Conservation (phyloP, 148 eudicot species). For the Beta vulgaris region DNA sequence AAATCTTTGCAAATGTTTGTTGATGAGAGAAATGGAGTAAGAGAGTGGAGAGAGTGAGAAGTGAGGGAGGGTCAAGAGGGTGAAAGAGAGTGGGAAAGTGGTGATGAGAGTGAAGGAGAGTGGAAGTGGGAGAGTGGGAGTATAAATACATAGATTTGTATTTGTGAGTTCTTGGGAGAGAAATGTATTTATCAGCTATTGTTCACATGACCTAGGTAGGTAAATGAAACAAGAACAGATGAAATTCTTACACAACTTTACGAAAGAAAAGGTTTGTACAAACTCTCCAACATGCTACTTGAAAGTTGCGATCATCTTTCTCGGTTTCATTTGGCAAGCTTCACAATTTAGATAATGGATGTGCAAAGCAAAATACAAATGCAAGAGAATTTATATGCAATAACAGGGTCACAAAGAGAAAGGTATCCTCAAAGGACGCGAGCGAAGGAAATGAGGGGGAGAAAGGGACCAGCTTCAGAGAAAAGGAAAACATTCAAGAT, state of each 20-base stretch:
- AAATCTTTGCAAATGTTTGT: too few species aligned
- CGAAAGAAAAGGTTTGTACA: not conserved
- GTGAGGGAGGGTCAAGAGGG: too few species aligned
- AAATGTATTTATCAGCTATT: too few species aligned
- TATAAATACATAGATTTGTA: too few species aligned
- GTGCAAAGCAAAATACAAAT: not conserved
- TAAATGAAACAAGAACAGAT: not conserved
- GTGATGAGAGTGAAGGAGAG: too few species aligned
- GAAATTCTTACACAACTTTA: not conserved
- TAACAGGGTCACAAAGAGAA: not conserved
- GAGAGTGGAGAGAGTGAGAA: too few species aligned
- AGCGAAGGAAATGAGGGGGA: not conserved
- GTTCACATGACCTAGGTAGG: too few species aligned
- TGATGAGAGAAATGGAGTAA: too few species aligned
- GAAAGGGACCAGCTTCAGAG: not conserved
- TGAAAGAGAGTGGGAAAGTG: too few species aligned
- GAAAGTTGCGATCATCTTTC: not conserved
- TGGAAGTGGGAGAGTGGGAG: too few species aligned
- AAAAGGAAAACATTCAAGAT: not conserved
- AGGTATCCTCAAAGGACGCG: not conserved
- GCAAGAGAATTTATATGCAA: not conserved
- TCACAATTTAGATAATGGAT: not conserved
- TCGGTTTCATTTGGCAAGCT: not conserved
- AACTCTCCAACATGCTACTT: not conserved
- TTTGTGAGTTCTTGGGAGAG: too few species aligned